Evolutionary conservation across 306 rosid genomes (phyloP).

Genomic region (Cyclanthera cordifolia): DNA sequence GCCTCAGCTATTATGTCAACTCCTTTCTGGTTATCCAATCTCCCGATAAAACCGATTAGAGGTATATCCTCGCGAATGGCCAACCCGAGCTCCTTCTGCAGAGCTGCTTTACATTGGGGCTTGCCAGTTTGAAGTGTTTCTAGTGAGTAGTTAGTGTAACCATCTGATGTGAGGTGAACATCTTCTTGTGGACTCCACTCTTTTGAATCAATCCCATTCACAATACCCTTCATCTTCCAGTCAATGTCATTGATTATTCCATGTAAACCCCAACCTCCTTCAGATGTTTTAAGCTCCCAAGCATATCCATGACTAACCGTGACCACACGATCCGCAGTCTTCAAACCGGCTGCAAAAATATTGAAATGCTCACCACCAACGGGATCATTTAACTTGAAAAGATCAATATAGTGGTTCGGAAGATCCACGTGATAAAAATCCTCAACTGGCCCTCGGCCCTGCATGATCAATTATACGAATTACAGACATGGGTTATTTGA

Average conservation of each 20-base stretch:
- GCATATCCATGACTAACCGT: constrained; percentile 94
- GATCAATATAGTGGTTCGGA: constrained; percentile 62
- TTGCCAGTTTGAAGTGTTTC: constrained; percentile 64
- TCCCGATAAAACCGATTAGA: constrained; percentile 58
- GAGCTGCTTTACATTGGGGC: constrained; percentile 69
- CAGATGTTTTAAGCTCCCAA: constrained; percentile 76
- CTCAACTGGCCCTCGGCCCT: constrained; percentile 89
- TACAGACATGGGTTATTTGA: neutral
- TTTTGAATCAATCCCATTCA: constrained; percentile 72
- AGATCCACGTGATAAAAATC: constrained; percentile 50
- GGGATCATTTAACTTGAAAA: constrained; percentile 61
- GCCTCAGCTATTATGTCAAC: constrained; percentile 80
- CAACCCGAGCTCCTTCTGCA: constrained; percentile 81
- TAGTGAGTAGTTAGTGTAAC: constrained; percentile 69
- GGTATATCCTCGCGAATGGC: constrained; percentile 71
- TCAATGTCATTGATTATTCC: constrained; percentile 60
- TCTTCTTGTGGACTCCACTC: constrained; percentile 79
- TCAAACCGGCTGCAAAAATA: constrained; percentile 90
- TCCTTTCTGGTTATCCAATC: constrained; percentile 86
- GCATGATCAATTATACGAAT: constrained; percentile 9
- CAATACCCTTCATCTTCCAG: constrained; percentile 88
- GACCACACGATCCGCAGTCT: constrained; percentile 72
- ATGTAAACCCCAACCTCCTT: constrained; percentile 96
- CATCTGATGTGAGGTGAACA: constrained; percentile 60
- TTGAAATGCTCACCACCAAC: constrained; percentile 93